phyloP scores from a whole-genome alignment of 163 green algal genomes.

The Volvox carteri region DNA sequence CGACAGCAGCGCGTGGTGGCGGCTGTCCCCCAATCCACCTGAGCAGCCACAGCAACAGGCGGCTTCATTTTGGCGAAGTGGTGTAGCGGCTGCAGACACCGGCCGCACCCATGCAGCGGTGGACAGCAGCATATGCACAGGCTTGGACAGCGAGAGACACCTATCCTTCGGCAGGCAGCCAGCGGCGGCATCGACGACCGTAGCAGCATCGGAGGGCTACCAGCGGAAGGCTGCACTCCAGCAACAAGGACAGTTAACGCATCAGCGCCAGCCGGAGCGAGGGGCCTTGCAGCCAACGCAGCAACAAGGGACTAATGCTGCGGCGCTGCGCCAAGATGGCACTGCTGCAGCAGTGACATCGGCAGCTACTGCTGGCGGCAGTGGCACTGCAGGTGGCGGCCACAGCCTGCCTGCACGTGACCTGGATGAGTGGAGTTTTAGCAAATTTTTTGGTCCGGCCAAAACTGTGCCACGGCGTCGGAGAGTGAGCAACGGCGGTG shows the following conservation, averaged over 20 bases:
- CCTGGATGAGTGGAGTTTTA: slow-evolving; percentile 53
- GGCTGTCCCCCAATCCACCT: not conserved
- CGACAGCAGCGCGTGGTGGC: slow-evolving; percentile 50
- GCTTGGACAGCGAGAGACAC: not conserved
- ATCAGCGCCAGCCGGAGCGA: not conserved
- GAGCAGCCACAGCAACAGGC: not conserved
- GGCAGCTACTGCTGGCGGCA: not conserved
- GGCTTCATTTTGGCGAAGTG: not conserved
- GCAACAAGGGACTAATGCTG: not conserved
- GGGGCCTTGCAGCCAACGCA: not conserved
- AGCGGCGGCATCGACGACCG: not conserved
- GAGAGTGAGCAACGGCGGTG: not conserved
- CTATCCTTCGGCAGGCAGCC: slow-evolving; percentile 12
- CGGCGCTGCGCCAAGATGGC: not conserved
- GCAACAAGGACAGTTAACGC: not conserved
- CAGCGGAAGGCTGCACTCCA: not conserved
- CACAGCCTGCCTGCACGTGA: not conserved
- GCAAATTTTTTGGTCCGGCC: slow-evolving; percentile 37
- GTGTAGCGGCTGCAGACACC: not conserved
- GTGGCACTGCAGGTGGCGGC: not conserved
- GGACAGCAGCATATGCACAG: not conserved
- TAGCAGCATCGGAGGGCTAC: not conserved
- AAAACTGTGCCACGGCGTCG: slow-evolving; percentile 33
- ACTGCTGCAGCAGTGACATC: not conserved
- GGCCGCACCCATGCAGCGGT: not conserved